phyloP scores from a whole-genome alignment of 169 alveolate species.

The Theileria luwenshuni region DNA sequence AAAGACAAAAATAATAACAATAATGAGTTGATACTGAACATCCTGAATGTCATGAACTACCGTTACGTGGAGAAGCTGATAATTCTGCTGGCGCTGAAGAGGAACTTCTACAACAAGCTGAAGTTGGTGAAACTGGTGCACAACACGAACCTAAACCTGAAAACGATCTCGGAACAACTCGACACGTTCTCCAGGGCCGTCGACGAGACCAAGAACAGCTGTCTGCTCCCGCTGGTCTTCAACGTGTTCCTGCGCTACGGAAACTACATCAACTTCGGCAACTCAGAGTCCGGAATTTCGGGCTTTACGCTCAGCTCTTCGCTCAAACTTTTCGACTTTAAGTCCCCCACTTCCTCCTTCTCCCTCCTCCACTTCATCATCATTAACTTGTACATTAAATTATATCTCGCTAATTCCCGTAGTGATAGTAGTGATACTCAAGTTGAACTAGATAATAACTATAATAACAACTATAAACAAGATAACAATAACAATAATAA shows the following conservation, averaged over 20 bases:
- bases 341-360: conserved; percentile 70
- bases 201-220: conserved; percentile 65
- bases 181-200: conserved; percentile 62
- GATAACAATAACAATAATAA: background rate
- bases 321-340: conserved; percentile 73
- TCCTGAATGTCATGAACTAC: conserved; percentile 32
- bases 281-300: conserved; percentile 54
- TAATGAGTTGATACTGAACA: conserved; percentile 38
- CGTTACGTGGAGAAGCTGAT: conserved; percentile 58
- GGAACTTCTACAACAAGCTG: conserved; percentile 60
- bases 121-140: conserved; percentile 59
- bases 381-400: conserved; percentile 68
- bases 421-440: background rate
- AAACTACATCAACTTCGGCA: conserved; percentile 79
- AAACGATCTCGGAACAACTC: conserved; percentile 61
- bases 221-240: conserved; percentile 67
- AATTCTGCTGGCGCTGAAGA: conserved; percentile 45
- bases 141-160: conserved; percentile 59
- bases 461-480: background rate
- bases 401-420: too few relatives aligned
- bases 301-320: conserved; percentile 78
- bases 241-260: conserved; percentile 78
- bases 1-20: too few relatives aligned
- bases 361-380: conserved; percentile 78
- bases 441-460: background rate